Evolutionary conservation across 1,284 basidiomycete species (phyloP).

Genomic region (Tausonia pullulans): DNA sequence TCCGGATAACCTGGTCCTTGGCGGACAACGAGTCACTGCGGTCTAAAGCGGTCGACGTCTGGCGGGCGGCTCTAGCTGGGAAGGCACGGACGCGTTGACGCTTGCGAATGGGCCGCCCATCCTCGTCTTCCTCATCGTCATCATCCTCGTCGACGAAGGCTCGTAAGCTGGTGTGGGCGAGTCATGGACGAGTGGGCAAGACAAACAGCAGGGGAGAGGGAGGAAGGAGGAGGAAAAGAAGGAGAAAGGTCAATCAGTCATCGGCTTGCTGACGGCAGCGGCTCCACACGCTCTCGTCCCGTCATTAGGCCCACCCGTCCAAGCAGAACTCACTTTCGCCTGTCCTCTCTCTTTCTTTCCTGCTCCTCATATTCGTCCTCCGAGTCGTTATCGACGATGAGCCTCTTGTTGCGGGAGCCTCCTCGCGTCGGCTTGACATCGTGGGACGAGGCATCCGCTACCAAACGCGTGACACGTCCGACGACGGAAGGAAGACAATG

Average conservation of each 20-base stretch:
- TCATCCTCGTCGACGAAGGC: conserved; percentile 20
- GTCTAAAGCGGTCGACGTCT: conserved; percentile 49
- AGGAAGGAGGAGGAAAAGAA: neutral
- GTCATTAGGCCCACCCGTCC: no score
- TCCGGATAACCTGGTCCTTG: no score
- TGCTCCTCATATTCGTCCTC: neutral
- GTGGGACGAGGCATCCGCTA: neutral
- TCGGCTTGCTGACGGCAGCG: no score
- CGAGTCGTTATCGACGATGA: neutral
- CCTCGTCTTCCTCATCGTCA: conserved; percentile 35
- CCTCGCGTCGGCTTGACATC: neutral
- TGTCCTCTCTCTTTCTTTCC: neutral
- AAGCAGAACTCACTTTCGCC: neutral
- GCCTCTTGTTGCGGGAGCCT: neutral
- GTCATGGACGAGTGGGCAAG: neutral
- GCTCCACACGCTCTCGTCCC: no score
- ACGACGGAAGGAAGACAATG: neutral
- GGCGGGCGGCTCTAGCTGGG: conserved; percentile 38
- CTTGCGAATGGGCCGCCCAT: conserved; percentile 34
- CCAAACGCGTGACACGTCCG: neutral
- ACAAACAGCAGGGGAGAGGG: neutral
- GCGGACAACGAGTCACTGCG: no score
- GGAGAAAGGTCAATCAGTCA: neutral
- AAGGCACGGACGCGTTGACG: conserved; percentile 52
- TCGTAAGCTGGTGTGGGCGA: neutral